Percentiles rank a stretch among this genome's conserved stretches.
phyloP scores from a whole-genome alignment of 1,284 basidiomycete species.

The Naganishia sp. region DNA sequence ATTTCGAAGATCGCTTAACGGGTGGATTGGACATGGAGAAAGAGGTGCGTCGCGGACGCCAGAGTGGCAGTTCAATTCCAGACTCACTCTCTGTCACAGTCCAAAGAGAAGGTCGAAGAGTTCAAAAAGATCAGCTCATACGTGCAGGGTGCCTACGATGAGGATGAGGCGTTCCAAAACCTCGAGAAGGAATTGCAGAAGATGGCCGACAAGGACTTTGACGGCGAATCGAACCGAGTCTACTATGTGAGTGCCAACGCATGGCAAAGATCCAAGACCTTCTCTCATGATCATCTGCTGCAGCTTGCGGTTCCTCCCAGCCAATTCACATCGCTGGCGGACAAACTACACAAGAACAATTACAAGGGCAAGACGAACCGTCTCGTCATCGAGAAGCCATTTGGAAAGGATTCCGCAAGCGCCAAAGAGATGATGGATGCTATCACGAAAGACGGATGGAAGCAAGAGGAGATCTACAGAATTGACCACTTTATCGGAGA shows the following conservation, averaged over 20 bases:
- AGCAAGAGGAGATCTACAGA: constrained; percentile 33
- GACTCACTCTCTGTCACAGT: constrained; percentile 5
- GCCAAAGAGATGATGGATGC: constrained; percentile 36
- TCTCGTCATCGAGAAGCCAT: constrained; percentile 37
- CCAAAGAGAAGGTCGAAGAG: constrained; percentile 30
- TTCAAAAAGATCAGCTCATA: constrained; percentile 33
- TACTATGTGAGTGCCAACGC: constrained; percentile 30
- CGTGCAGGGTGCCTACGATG: constrained; percentile 33
- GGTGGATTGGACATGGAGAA: constrained; percentile 31
- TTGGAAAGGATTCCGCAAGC: constrained; percentile 35
- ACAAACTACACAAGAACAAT: constrained; percentile 33
- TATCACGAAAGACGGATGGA: constrained; percentile 34
- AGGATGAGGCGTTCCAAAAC: constrained; percentile 34
- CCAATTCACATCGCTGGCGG: constrained; percentile 30
- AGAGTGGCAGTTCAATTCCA: background rate
- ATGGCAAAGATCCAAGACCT: background rate
- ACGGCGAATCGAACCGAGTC: constrained; percentile 30
- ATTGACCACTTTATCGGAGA: constrained; percentile 34
- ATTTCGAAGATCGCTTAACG: constrained; percentile 42
- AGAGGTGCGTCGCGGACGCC: constrained; percentile 3
- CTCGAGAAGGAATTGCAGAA: constrained; percentile 34
- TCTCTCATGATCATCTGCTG: background rate
- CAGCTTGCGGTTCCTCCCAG: constrained; percentile 32
- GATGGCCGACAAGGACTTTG: constrained; percentile 31
- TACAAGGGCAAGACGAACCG: constrained; percentile 29